Evolutionary conservation across 2,329 filamentous ascomycete genomes (phyloP).

Genomic region (Boeremia lycopersici): DNA sequence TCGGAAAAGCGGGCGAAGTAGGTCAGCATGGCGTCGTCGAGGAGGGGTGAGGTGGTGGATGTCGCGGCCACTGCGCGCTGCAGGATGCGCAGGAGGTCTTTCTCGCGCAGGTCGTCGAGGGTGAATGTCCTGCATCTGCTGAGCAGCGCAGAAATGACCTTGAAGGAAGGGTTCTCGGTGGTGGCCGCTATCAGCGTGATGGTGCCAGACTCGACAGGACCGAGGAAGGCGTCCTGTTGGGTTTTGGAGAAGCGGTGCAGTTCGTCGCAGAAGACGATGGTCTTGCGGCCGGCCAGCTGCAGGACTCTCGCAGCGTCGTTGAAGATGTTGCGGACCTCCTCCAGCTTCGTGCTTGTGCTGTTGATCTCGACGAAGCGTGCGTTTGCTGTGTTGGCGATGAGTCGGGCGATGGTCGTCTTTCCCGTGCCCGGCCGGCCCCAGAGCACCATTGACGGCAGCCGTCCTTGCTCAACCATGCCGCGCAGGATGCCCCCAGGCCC

Average conservation of each 20-base stretch:
- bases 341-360: constrained; percentile 84
- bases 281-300: constrained; percentile 81
- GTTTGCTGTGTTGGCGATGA: constrained; percentile 82
- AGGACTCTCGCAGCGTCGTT: constrained; percentile 81
- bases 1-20: constrained; percentile 89
- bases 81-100: constrained; percentile 76
- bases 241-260: constrained; percentile 90
- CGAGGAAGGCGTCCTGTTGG: constrained; percentile 94
- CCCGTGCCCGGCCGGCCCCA: constrained; percentile 85
- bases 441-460: constrained; percentile 92
- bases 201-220: constrained; percentile 86
- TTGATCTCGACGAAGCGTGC: constrained; percentile 90
- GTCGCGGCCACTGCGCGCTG: constrained; percentile 74
- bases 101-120: constrained; percentile 72
- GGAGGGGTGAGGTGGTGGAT: constrained; percentile 59
- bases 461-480: constrained; percentile 81
- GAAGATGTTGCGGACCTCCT: constrained; percentile 92
- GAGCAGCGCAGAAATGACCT: constrained; percentile 83
- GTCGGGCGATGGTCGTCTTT: constrained; percentile 90
- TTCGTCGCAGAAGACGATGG: constrained; percentile 97
- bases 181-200: constrained; percentile 94
- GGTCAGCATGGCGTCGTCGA: constrained; percentile 76
- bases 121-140: constrained; percentile 93
- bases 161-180: constrained; percentile 96
- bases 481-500: constrained; percentile 83